Evolutionary conservation across 345 rosid species (phyloP).

Genomic region (Salix exigua): DNA sequence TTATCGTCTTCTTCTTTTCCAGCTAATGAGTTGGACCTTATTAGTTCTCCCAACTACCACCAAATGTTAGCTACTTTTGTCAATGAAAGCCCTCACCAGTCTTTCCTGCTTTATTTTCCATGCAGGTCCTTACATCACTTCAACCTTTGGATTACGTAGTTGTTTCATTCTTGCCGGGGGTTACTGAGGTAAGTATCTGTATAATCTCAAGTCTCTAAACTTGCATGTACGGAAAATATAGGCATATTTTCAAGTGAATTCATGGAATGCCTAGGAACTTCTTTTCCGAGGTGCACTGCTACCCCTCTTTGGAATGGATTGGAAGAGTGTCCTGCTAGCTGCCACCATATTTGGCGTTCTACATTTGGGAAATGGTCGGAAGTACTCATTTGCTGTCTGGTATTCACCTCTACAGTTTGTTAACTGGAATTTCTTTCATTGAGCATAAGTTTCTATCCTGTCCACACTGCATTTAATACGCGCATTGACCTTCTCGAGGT

Average conservation of each 20-base stretch:
- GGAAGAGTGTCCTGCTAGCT: slow-evolving; percentile 50
- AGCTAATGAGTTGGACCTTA: too few relatives aligned
- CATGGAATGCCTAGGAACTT: slow-evolving; percentile 54
- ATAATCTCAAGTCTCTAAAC: not conserved
- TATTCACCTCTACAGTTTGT: slow-evolving; percentile 24
- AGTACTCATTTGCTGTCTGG: slow-evolving; percentile 85
- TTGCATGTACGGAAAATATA: too few relatives aligned
- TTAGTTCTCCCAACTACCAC: too few relatives aligned
- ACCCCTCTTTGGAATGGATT: slow-evolving; percentile 66
- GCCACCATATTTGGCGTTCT: slow-evolving; percentile 67
- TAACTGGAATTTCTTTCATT: not conserved
- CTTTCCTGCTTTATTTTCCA: not conserved
- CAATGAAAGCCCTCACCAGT: too few relatives aligned
- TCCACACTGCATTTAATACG: too few relatives aligned
- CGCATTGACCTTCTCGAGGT: too few relatives aligned
- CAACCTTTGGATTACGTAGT: slow-evolving; percentile 71
- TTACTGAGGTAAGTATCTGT: slow-evolving; percentile 59
- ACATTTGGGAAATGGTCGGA: slow-evolving; percentile 79
- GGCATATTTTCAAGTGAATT: too few relatives aligned
- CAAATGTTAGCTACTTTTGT: too few relatives aligned
- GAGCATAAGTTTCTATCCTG: not conserved
- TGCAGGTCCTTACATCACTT: slow-evolving; percentile 79
- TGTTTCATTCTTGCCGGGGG: slow-evolving; percentile 75
- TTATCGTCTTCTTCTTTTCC: not conserved
- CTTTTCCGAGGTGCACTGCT: slow-evolving; percentile 73